phyloP scores from a whole-genome alignment of 352 stramenopile species.

The Thalassiosira mediterranea region DNA sequence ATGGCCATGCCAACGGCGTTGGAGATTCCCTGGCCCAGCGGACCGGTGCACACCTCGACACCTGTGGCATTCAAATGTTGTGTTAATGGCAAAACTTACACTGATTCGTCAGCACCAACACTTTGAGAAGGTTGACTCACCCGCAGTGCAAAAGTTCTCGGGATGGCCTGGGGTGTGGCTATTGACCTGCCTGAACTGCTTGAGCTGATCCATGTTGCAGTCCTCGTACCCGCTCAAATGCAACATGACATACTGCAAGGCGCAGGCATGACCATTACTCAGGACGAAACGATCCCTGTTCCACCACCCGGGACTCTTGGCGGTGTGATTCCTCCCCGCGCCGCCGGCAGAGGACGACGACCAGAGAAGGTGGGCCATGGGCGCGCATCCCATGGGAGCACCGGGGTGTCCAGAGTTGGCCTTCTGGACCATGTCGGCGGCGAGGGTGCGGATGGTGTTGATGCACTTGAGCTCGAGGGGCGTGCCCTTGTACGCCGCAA shows the following conservation, averaged over 20 bases:
- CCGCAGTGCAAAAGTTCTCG: conserved; percentile 93
- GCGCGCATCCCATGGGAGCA: conserved; percentile 98
- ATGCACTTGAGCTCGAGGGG: conserved; percentile 88
- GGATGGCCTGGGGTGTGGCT: conserved; percentile 97
- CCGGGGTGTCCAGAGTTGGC: conserved; percentile 97
- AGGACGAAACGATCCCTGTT: conserved; percentile 99
- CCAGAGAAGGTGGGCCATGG: conserved; percentile 97
- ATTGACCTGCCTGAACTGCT: conserved; percentile 95
- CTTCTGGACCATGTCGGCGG: conserved; percentile 95
- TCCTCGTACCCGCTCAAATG: conserved; percentile 94
- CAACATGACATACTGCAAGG: conserved; percentile 99
- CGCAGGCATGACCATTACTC: conserved; percentile 98
- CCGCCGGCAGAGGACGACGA: conserved; percentile 76
- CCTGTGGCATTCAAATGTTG: conserved; percentile 74
- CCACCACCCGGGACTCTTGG: conserved; percentile 86
- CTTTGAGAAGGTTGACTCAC: conserved; percentile 51
- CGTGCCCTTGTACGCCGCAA: conserved; percentile 40
- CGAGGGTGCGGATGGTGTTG: conserved; percentile 97
- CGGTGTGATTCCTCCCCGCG: conserved; percentile 85
- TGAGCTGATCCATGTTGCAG: conserved; percentile 95
- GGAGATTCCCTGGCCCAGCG: conserved; percentile 96
- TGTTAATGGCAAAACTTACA: conserved; percentile 14
- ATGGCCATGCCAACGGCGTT: conserved; percentile 98
- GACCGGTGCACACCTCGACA: conserved; percentile 96
- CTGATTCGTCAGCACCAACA: conserved; percentile 5